Base-by-base conservation (phyloP, 2,329 filamentous ascomycete species). In the Pseudogymnoascus sp. region DNA sequence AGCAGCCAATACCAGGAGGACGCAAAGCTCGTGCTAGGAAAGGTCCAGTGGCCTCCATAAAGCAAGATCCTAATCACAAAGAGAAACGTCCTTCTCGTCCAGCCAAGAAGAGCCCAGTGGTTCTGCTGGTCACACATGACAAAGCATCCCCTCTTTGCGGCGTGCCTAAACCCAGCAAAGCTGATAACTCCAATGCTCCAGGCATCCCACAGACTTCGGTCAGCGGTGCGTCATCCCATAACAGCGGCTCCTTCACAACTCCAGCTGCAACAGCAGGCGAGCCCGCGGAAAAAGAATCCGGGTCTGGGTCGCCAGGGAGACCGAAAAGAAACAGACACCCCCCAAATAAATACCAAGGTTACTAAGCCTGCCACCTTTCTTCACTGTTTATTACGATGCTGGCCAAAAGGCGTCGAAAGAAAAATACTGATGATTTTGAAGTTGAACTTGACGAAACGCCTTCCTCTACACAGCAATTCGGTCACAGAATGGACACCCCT, bases 331-430 rank as follows among this genome's bases (percentile, higher is more conserved):
- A 55, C 48, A 55, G 48, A 8, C 48, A 55, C 35, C 48, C 48
- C 21, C 48, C 48, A 55, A 55, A 55, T 29, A 55, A 55, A 55
- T 55, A 55, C 48, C 48, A 55, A 55, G 48, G 48, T 55, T 55
- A 55, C 29, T 55, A 55, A 55, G 35, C 48, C 48, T 33, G 27
- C 5, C 48, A 55, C 48, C 21, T 55, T 55, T 55, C 29, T 21
- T 7, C 29, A 55, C 48, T 55, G 15, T 55, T 18, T 33, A 55
- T 55, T 12, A 33, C 48, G 21, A 31, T 12, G 35, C 3, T 9
- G 21, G 29, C 48, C 29, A 21, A 55, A 21, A 9, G 48, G 48
- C 29, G 9, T 33, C 33, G 48, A 33, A 21, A 33, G 5, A 13
- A 55, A 55, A 33, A 35, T 35, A 33, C 48, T 55, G 5, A 55